Evolutionary conservation across 345 rosid species (phyloP).

Genomic region (Linum usitatissimum): DNA sequence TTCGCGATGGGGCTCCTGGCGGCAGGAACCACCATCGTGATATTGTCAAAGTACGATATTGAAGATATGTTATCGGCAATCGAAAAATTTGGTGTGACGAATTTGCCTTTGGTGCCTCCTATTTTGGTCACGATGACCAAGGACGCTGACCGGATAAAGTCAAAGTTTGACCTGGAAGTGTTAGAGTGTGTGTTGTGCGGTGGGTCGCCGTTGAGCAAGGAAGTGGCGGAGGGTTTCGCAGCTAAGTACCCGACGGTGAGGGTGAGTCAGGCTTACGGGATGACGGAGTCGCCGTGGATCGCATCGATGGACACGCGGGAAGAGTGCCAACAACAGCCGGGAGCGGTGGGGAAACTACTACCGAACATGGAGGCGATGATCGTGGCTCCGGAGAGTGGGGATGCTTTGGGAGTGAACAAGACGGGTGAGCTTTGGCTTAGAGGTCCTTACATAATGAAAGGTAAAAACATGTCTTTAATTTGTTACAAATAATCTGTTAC

Average conservation of each 20-base stretch:
- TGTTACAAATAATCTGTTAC: no score
- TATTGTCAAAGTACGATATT: slow-evolving; percentile 63
- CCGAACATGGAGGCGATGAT: slow-evolving; percentile 55
- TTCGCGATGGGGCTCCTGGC: slow-evolving; percentile 60
- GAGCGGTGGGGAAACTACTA: slow-evolving; percentile 56
- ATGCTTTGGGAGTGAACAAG: slow-evolving; percentile 31
- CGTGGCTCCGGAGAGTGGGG: slow-evolving; percentile 51
- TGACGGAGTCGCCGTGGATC: slow-evolving; percentile 62
- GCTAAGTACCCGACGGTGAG: slow-evolving; percentile 42
- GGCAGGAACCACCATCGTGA: slow-evolving; percentile 50
- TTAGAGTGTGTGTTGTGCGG: slow-evolving; percentile 43
- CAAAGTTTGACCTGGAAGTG: slow-evolving; percentile 51
- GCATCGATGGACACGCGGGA: slow-evolving; percentile 50
- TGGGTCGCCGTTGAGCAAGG: slow-evolving; percentile 77
- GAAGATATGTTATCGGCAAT: slow-evolving; percentile 55
- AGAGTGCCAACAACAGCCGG: slow-evolving; percentile 54
- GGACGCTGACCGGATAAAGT: slow-evolving; percentile 36
- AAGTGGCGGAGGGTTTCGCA: slow-evolving; percentile 49
- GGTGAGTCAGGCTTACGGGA: slow-evolving; percentile 58
- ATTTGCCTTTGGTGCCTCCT: slow-evolving; percentile 59
- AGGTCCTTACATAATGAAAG: slow-evolving; percentile 63
- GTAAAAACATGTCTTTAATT: slow-evolving; percentile 11
- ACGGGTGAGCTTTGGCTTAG: slow-evolving; percentile 75
- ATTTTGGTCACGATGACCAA: slow-evolving; percentile 47
- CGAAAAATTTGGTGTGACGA: slow-evolving; percentile 41